A percentile compares a stretch with the other conserved stretches of the same genome.
phyloP scores from a whole-genome alignment of 495 filamentous ascomycete genomes.

The Cladorrhinum samala region DNA sequence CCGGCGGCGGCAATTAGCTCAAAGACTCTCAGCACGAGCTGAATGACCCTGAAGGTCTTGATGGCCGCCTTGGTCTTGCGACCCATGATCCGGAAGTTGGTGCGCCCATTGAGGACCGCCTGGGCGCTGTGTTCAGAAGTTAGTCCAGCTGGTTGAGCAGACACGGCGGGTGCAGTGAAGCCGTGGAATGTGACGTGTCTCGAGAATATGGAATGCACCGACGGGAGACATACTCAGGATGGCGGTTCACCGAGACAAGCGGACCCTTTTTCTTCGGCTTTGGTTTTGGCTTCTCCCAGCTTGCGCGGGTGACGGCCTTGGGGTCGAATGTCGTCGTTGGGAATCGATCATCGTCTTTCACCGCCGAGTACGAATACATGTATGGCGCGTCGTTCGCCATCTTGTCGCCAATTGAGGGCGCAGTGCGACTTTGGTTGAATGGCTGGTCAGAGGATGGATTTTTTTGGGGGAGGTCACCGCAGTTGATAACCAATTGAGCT shows the following conservation, averaged over 20 bases:
- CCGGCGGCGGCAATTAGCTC: slow-evolving; percentile 64
- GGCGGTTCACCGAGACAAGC: slow-evolving; percentile 68
- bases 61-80: slow-evolving; percentile 61
- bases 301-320: slow-evolving; percentile 71
- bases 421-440: background rate
- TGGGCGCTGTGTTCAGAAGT: slow-evolving; percentile 30
- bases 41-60: slow-evolving; percentile 55
- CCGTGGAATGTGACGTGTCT: background rate
- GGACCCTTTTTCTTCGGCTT: slow-evolving; percentile 70
- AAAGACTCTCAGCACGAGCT: slow-evolving; percentile 58
- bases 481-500: background rate
- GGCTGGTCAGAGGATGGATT: too few species aligned
- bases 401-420: background rate
- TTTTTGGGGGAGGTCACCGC: background rate
- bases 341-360: slow-evolving; percentile 40
- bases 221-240: slow-evolving; percentile 82
- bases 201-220: background rate
- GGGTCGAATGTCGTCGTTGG: slow-evolving; percentile 66
- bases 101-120: slow-evolving; percentile 16
- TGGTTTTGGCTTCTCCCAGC: slow-evolving; percentile 51
- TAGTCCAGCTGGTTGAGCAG: slow-evolving; percentile 14
- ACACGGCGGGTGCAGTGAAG: background rate
- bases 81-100: slow-evolving; percentile 55
- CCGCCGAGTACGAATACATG: slow-evolving; percentile 73
- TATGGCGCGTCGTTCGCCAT: slow-evolving; percentile 65